These are phyloP conservation scores for Lactifluus volemus DNA, from an alignment of 768 basidiomycete species.

Conservation along the genomic window DNA sequence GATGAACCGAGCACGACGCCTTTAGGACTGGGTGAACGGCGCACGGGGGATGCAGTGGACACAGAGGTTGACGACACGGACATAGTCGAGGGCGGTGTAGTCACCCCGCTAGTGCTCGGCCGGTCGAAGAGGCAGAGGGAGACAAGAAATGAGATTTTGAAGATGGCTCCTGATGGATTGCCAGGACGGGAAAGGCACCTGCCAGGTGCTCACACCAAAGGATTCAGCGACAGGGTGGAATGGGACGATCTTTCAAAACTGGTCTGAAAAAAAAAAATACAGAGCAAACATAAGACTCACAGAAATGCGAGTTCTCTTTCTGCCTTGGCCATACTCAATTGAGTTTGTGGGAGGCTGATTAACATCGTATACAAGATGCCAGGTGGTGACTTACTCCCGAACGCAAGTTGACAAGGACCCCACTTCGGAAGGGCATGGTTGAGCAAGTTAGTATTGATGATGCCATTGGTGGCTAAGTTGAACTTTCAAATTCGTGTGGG, in stretches of 20 bases:
- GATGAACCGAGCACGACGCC: conserved; percentile 56
- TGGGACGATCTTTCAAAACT: conserved; percentile 57
- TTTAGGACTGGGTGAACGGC: conserved; percentile 49
- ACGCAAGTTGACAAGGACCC: no score
- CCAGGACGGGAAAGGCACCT: conserved; percentile 82
- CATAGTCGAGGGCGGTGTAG: conserved; percentile 41
- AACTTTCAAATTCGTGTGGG: no score
- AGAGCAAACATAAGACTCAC: conserved; percentile 35
- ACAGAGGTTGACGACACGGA: background rate
- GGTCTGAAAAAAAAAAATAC: background rate
- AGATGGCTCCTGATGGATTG: no score
- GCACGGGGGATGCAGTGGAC: conserved; percentile 42
- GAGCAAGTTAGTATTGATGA: no score
- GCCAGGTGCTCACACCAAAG: conserved; percentile 86
- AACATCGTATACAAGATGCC: no score
- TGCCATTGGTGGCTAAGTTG: no score
- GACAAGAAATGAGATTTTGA: no score
- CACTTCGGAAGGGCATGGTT: no score
- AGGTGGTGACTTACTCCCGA: no score
- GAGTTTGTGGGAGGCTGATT: no score
- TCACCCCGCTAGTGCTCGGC: conserved; percentile 36
- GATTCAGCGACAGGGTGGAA: conserved; percentile 87
- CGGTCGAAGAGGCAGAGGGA: no score
- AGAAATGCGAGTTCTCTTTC: conserved; percentile 19
- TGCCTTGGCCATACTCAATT: no score